Evolutionary conservation across 352 stramenopile species (phyloP).

Genomic region (Phytophthora aleatoria): DNA sequence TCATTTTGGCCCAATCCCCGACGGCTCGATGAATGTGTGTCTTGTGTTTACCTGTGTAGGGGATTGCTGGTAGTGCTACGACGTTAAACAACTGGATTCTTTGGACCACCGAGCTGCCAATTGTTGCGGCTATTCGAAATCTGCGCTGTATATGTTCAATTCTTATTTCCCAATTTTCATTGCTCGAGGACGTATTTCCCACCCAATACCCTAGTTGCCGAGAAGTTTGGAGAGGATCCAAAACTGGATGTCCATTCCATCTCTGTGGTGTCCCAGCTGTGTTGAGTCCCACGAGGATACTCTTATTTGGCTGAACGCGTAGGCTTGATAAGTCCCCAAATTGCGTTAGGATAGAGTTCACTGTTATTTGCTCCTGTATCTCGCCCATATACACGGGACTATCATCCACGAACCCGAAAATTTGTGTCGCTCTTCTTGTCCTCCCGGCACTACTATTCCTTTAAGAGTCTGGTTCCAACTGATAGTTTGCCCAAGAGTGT

Average conservation of each 20-base stretch:
- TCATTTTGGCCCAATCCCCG: no score
- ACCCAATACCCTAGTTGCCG: neutral
- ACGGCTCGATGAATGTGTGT: no score
- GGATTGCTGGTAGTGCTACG: no score
- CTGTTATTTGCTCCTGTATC: neutral
- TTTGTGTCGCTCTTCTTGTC: neutral
- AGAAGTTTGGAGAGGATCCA: neutral
- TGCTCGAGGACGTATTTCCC: neutral
- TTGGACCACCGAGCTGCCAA: neutral
- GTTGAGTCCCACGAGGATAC: neutral
- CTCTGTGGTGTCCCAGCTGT: neutral
- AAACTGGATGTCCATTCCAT: neutral
- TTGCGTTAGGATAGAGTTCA: neutral
- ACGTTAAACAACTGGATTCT: neutral
- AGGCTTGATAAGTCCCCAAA: neutral
- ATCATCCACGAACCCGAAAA: neutral
- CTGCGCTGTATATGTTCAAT: no score
- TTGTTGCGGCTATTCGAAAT: no score
- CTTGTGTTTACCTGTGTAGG: no score
- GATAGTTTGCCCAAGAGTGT: neutral
- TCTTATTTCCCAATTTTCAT: neutral
- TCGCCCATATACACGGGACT: neutral
- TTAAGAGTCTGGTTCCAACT: neutral
- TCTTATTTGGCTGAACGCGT: neutral
- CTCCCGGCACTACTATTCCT: neutral